Conservation (phyloP, 345 rosid species). For the Aquilaria malaccensis region DNA sequence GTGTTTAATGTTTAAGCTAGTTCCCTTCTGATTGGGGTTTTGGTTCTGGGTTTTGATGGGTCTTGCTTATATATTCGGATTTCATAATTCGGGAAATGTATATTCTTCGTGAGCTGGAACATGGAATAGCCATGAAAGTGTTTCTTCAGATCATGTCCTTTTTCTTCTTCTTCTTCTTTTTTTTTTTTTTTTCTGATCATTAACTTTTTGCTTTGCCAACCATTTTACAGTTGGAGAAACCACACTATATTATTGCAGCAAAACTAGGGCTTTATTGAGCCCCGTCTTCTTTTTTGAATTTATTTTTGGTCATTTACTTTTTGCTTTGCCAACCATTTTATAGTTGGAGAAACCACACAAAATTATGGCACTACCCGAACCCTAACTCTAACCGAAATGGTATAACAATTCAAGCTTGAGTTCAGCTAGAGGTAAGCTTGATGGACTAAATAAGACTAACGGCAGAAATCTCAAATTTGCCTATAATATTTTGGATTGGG, state of each 20-base stretch:
- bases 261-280: too few relatives aligned
- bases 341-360: not conserved
- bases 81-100: constrained; percentile 31
- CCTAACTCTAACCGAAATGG: too few relatives aligned
- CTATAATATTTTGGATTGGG: too few relatives aligned
- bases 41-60: constrained; percentile 10
- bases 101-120: constrained; percentile 28
- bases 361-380: too few relatives aligned
- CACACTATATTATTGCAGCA: too few relatives aligned
- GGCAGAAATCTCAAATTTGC: too few relatives aligned
- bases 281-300: not conserved
- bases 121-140: constrained; percentile 7
- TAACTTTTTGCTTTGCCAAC: not conserved
- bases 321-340: not conserved
- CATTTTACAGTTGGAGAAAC: not conserved
- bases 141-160: not conserved
- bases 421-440: too few relatives aligned
- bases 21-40: not conserved
- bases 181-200: too few relatives aligned
- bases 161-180: not conserved
- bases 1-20: not conserved
- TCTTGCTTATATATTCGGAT: not conserved
- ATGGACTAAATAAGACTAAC: too few relatives aligned
- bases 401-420: too few relatives aligned
- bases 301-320: not conserved